phyloP scores from a whole-genome alignment of 2,329 filamentous ascomycete species.

The Stagonosporopsis cucurbitacearum region DNA sequence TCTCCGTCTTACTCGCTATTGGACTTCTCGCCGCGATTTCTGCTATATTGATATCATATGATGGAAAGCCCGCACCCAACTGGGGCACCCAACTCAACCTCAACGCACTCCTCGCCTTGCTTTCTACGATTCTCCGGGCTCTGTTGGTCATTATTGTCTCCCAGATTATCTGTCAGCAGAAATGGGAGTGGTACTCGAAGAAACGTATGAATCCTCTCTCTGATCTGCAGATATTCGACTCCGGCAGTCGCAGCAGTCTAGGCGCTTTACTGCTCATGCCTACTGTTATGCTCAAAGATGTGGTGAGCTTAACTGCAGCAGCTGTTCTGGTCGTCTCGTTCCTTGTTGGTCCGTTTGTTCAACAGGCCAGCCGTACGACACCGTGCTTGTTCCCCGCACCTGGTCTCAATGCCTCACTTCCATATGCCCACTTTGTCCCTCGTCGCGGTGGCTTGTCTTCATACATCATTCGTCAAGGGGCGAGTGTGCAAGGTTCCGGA shows the following conservation, averaged over 20 bases:
- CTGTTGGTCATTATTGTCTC: background rate
- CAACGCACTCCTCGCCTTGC: background rate
- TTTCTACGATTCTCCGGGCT: conserved; percentile 1
- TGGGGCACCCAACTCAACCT: conserved; percentile 5
- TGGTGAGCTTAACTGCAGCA: background rate
- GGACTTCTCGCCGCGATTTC: background rate
- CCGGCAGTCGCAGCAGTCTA: conserved; percentile 1
- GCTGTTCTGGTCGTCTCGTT: background rate
- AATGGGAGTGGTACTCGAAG: background rate
- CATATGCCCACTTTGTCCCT: conserved; percentile 1
- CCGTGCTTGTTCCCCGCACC: background rate
- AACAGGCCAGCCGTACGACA: conserved; percentile 8
- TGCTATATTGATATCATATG: background rate
- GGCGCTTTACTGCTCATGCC: background rate
- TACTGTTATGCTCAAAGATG: background rate
- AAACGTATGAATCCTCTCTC: background rate
- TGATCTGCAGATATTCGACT: background rate
- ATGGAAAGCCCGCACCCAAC: background rate
- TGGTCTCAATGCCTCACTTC: background rate
- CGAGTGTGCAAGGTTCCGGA: no score
- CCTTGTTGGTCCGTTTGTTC: conserved; percentile 1
- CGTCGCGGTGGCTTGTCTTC: background rate
- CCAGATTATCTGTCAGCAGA: conserved; percentile 4
- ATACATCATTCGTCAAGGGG: no score
- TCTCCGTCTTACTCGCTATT: no score